These are phyloP conservation scores for Monosporascus sp. DNA, from an alignment of 2,329 filamentous ascomycete genomes.

Conservation along the genomic window DNA sequence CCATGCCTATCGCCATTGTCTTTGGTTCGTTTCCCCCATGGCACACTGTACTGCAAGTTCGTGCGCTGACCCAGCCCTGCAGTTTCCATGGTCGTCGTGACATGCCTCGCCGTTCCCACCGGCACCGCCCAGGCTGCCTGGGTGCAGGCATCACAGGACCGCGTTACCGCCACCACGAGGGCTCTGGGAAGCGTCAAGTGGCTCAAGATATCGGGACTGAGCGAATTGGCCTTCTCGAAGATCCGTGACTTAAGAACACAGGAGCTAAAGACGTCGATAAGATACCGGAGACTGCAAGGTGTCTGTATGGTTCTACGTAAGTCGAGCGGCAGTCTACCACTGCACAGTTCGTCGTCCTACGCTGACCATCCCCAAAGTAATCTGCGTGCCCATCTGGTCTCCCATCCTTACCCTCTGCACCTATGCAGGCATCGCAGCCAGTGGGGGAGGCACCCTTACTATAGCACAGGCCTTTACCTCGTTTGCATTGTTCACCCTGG, in stretches of 20 bases:
- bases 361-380: no score
- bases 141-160: slow-evolving; percentile 8
- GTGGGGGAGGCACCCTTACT: no score
- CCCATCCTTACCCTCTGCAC: no score
- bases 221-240: slow-evolving; percentile 4
- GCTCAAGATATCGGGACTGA: slow-evolving; percentile 16
- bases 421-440: no score
- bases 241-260: slow-evolving; percentile 11
- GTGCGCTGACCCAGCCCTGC: slow-evolving; percentile 7
- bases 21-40: slow-evolving; percentile 1
- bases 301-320: slow-evolving; percentile 11
- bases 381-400: no score
- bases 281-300: slow-evolving; percentile 10
- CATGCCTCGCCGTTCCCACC: slow-evolving; percentile 1
- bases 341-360: no score
- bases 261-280: slow-evolving; percentile 11
- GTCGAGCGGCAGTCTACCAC: neutral
- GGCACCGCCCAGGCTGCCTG: slow-evolving; percentile 8
- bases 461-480: no score
- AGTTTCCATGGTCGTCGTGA: slow-evolving; percentile 4
- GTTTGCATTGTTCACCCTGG: no score
- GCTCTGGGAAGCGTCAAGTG: slow-evolving; percentile 12
- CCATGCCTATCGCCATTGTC: slow-evolving; percentile 6
- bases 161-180: slow-evolving; percentile 10
- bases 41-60: neutral